phyloP scores from a whole-genome alignment of 495 filamentous ascomycete species.

The Aspergillus kassunensis region DNA sequence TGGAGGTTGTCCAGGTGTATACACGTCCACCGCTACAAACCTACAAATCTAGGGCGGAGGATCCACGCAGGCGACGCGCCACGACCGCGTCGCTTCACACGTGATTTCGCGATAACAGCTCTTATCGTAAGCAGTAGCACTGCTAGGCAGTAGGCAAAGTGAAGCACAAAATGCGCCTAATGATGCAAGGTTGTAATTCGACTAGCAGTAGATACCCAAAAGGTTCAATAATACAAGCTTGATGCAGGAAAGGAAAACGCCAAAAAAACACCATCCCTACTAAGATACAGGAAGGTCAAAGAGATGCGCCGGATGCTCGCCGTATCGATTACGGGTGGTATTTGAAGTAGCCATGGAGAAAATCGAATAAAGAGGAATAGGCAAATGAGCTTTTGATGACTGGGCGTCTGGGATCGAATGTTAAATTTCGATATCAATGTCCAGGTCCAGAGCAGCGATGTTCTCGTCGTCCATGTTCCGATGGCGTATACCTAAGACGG shows the following conservation, averaged over 20 bases:
- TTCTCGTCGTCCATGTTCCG: slow-evolving; percentile 81
- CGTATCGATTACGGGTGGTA: slow-evolving; percentile 1
- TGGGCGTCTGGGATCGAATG: not conserved
- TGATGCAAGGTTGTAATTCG: no score
- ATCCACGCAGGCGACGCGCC: slow-evolving; percentile 13
- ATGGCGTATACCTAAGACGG: slow-evolving; percentile 61
- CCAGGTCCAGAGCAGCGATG: slow-evolving; percentile 74
- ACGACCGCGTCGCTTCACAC: slow-evolving; percentile 20
- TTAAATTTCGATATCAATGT: slow-evolving; percentile 74
- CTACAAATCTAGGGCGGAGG: slow-evolving; percentile 14
- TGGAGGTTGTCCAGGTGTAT: not conserved
- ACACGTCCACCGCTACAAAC: not conserved
- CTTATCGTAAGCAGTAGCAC: not conserved
- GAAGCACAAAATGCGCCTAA: not conserved
- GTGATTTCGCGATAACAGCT: slow-evolving; percentile 6
- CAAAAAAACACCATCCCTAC: slow-evolving; percentile 15
- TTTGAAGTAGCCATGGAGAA: not conserved
- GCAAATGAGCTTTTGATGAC: not conserved
- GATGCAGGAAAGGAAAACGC: slow-evolving; percentile 8
- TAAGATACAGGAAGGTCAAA: slow-evolving; percentile 14
- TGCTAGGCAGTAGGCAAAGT: not conserved
- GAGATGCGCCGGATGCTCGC: slow-evolving; percentile 15
- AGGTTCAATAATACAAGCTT: slow-evolving; percentile 5
- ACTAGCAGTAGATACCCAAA: slow-evolving; percentile 1
- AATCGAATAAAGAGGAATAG: not conserved